Evolutionary conservation across 2,329 filamentous ascomycete genomes (phyloP), one percentile per base, ranked within the genome.

Genomic region (Pyricularia pennisetigena): DNA sequence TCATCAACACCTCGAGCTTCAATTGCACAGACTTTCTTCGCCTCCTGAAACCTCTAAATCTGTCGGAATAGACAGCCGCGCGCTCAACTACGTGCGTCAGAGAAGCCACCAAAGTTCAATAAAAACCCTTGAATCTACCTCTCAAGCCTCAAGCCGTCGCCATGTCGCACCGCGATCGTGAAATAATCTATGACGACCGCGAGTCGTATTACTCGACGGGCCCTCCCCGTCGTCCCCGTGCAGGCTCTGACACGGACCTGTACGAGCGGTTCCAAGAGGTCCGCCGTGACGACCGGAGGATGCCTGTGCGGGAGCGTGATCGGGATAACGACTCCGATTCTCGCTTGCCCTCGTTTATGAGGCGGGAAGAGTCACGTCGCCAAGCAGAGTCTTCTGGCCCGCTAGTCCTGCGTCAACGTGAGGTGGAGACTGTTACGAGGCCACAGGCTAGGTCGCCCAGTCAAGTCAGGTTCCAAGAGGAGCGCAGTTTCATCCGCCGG

Each of bases 351-450:
- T 77, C 80, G 67, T 86, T 86, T 72, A 75, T 87, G 69, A 81
- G 83, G 66, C 82, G 85, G 2, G 83, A 85, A 59, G 59, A 62
- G 23, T 16, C 14, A 4, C 75, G 71, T 30, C 79, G 83, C 68
- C 81, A 81, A 16, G 69, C 75, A 29, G 84, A 86, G 4, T 26
- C 59, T 69, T 76, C 80, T 29, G 84, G 84, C 3, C 79, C 81
- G 54, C 75, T 87, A 73, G 85, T 87, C 23, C 79, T 87, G 65
- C 82, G 85, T 67, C 78, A 83, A 71, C 81, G 84, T 64, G 84
- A 87, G 68, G 79, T 86, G 66, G 85, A 87, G 77, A 85, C 82
- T 0, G 73, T 84, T 69, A 84, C 86, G 74, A 78, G 79, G 61
- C 75, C 76, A 54, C 78, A 76, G 61, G 79, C 81, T 66, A 82